These are phyloP conservation scores for Boletus rufocinnamomeus DNA, from an alignment of 768 basidiomycete species.

Conservation along the genomic window DNA sequence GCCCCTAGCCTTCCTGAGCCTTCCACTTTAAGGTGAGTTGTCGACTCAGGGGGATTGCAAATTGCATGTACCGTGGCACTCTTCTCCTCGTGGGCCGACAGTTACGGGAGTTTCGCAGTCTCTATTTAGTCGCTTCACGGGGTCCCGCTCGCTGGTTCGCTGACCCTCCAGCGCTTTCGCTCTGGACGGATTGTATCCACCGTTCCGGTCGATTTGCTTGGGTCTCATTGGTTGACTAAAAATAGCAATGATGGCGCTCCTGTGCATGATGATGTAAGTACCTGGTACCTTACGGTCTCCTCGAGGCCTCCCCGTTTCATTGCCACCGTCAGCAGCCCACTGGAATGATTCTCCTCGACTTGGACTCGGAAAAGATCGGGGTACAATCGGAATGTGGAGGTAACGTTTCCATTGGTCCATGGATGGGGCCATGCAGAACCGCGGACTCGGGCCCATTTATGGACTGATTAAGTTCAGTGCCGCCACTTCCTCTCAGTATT, in stretches of 20 bases:
- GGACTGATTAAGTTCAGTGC: constrained; percentile 15
- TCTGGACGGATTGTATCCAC: background rate
- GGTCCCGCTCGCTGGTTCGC: background rate
- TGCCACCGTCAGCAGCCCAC: constrained; percentile 20
- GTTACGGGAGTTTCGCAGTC: background rate
- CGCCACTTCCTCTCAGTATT: constrained; percentile 17
- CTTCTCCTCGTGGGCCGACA: background rate
- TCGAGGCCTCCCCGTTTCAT: constrained; percentile 23
- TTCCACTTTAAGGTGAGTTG: background rate
- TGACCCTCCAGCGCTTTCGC: background rate
- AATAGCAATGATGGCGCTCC: background rate
- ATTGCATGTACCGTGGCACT: background rate
- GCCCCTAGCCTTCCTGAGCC: background rate
- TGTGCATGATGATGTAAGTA: constrained; percentile 13
- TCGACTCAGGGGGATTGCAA: background rate
- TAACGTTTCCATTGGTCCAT: constrained; percentile 20
- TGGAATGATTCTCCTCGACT: constrained; percentile 15
- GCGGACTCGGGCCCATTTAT: constrained; percentile 7
- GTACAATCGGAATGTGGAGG: constrained; percentile 17
- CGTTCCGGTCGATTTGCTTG: background rate
- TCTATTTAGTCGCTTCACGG: background rate
- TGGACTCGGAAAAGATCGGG: constrained; percentile 18
- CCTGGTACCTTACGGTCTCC: constrained; percentile 17
- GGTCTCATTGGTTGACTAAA: constrained; percentile 1
- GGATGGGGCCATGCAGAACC: constrained; percentile 20